Conservation (phyloP, 441 rosid species). For the Gossypium lobatum region DNA sequence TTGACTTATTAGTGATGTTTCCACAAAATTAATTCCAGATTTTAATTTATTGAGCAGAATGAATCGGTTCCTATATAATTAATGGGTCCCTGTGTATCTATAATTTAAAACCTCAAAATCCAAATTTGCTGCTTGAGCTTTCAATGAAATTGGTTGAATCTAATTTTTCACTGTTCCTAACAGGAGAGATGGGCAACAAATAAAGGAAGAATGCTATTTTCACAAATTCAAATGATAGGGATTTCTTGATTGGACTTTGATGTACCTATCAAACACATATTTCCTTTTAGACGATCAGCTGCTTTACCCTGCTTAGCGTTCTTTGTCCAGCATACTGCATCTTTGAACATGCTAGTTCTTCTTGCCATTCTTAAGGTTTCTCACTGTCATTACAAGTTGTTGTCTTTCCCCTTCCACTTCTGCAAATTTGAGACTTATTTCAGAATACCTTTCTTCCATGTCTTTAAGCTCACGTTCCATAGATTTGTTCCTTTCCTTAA, state of each 20-base stretch:
- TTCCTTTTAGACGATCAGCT: conserved; percentile 19
- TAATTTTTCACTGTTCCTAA: neutral
- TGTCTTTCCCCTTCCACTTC: conserved; percentile 46
- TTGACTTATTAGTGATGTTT: neutral
- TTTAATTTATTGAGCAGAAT: conserved; percentile 5
- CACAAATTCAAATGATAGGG: neutral
- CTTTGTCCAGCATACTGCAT: conserved; percentile 3
- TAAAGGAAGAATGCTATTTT: neutral
- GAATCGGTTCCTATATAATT: neutral
- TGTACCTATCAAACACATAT: neutral
- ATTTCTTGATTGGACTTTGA: conserved; percentile 13
- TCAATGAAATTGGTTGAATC: neutral
- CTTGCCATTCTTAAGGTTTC: conserved; percentile 28
- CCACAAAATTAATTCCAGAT: conserved; percentile 6
- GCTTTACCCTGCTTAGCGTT: conserved; percentile 13
- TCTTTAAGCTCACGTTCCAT: conserved; percentile 22
- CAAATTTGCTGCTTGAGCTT: neutral
- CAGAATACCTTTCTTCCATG: conserved; percentile 35
- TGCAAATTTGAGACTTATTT: conserved; percentile 42
- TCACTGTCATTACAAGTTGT: conserved; percentile 38
- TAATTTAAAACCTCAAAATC: conserved; percentile 10
- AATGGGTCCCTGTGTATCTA: neutral
- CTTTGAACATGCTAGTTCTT: conserved; percentile 37
- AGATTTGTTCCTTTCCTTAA: conserved; percentile 15
- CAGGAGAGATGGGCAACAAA: neutral